Base-by-base conservation (phyloP, 306 rosid species). In the Rosa chinensis region DNA sequence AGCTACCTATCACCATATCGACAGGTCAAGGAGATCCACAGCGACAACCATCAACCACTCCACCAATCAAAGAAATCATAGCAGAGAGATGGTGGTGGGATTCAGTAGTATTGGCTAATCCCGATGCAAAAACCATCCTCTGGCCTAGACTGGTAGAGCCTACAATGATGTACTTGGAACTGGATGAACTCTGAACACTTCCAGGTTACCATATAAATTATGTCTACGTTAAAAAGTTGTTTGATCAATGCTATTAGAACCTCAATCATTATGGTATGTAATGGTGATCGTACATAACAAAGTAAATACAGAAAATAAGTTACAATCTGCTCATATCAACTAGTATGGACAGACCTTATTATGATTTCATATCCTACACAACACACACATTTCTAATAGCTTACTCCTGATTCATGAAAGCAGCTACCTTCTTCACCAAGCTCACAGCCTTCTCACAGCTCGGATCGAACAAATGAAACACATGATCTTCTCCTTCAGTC, bases 401-500 rank as follows among this genome's bases (percentile, higher is more conserved):
- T 25, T 42, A 67, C 3, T 42, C 73, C 35, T 69, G 53, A 69
- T 69, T 69, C 17, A 69, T 43, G 53, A 69, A 44, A 43, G 55
- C 49, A 69, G 35, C 55, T 6, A 69, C 32, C 63, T 58, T 73
- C 17, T 81, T 70, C 1, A 76, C 20, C 21, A 85, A 64, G 12
- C 45, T 76, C 44, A 25, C 52, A 23, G 88, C 88, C 11, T 82
- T 79, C 1, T 79, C 75, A 4, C 63, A 43, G 2, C 39, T 37
- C 4, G 81, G 82, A 37, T 82, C 43, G 11, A 58, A 69, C 77
- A 85, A 58, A 44, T 85, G 86, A 32, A 85, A 82, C 64, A 70
- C 81, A 73, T 85, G 88, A 2, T 28, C 82, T 35, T 85, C 80
- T 1, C 80, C 82, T 13, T 66, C 35, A 2, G 67, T 79, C 45